Evolutionary conservation across 495 filamentous ascomycete species (phyloP).

Genomic region (Xylaria curta): DNA sequence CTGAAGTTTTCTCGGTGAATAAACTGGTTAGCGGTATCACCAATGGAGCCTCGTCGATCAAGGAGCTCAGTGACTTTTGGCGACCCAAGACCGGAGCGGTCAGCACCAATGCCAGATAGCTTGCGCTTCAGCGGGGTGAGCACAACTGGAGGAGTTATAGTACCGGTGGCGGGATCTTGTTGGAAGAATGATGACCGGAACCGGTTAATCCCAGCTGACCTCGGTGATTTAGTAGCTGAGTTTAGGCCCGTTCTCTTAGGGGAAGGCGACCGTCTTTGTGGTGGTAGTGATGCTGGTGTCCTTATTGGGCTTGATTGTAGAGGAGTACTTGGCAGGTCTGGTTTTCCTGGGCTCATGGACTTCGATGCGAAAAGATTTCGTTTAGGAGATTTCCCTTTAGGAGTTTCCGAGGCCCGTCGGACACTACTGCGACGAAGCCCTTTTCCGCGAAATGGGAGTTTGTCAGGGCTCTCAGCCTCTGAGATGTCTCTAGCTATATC

Average conservation of each 20-base stretch:
- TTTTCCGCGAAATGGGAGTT: constrained; percentile 60
- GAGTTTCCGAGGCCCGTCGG: constrained; percentile 51
- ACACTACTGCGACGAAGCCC: constrained; percentile 59
- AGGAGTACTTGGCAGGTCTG: constrained; percentile 58
- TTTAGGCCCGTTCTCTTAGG: constrained; percentile 9
- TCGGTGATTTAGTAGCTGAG: constrained; percentile 28
- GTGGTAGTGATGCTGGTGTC: constrained; percentile 51
- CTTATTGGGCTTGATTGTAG: constrained; percentile 59
- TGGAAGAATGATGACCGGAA: constrained; percentile 60
- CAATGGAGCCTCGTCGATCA: constrained; percentile 74
- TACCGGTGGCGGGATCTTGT: constrained; percentile 61
- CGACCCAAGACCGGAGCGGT: constrained; percentile 78
- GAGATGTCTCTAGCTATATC: constrained; percentile 56
- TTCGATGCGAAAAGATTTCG: constrained; percentile 50
- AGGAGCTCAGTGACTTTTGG: constrained; percentile 76
- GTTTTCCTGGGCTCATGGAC: constrained; percentile 56
- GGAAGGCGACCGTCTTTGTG: constrained; percentile 40
- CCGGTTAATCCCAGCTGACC: constrained; percentile 32
- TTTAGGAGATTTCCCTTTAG: constrained; percentile 39
- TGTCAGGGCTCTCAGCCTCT: constrained; percentile 66
- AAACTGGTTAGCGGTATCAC: constrained; percentile 68
- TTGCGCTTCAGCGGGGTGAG: constrained; percentile 67
- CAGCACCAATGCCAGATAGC: constrained; percentile 76
- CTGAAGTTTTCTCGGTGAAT: constrained; percentile 51
- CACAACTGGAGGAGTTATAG: constrained; percentile 67